Conservation (phyloP, 805 yeast genomes). For the Candida insectalens region DNA sequence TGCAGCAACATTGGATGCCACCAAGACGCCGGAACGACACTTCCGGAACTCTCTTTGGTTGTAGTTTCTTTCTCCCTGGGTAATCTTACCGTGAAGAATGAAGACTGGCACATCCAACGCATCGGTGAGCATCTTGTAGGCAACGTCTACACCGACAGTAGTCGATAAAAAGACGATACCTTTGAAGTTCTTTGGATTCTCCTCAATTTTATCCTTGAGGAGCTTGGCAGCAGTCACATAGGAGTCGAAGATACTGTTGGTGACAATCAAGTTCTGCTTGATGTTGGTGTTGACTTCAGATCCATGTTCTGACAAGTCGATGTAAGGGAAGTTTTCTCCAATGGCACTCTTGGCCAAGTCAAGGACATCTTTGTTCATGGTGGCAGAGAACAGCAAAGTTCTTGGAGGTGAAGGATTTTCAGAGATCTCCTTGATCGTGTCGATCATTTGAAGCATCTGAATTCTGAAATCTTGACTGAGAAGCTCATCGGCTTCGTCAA, state of each 20-base stretch:
- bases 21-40: constrained; percentile 43
- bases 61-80: constrained; percentile 50
- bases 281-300: constrained; percentile 62
- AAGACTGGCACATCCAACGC: constrained; percentile 7
- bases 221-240: constrained; percentile 48
- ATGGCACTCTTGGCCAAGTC: constrained; percentile 52
- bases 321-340: constrained; percentile 40
- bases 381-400: constrained; percentile 79
- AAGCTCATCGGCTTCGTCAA: constrained; percentile 89
- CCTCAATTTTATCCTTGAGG: constrained; percentile 26
- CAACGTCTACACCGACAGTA: constrained; percentile 54
- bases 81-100: constrained; percentile 57
- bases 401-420: constrained; percentile 31
- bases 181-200: constrained; percentile 41
- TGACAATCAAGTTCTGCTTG: constrained; percentile 51
- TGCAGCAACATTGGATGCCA: constrained; percentile 90
- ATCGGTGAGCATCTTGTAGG: constrained; percentile 30
- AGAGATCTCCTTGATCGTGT: constrained; percentile 25
- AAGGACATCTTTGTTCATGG: constrained; percentile 62
- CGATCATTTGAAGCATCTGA: constrained; percentile 50
- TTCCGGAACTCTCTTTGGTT: constrained; percentile 23
- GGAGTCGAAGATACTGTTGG: constrained; percentile 47
- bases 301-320: constrained; percentile 63
- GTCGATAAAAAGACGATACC: constrained; percentile 81
- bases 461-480: constrained; percentile 73